Evolutionary conservation across 1,284 basidiomycete genomes (phyloP).

Genomic region (Peniophora sp.): DNA sequence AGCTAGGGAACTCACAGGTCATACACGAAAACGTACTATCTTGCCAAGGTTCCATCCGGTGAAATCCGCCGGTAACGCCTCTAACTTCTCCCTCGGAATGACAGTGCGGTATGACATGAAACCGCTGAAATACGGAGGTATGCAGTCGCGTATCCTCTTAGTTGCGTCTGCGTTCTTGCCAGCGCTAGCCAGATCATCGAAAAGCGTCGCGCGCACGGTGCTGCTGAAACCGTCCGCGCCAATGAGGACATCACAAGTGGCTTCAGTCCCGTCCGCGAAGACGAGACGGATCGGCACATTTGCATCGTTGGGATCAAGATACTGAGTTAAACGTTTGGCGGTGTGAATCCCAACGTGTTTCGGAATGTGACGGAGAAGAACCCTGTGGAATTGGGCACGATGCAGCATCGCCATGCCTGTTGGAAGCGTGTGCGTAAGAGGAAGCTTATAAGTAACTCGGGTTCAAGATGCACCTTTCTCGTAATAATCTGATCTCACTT

Average conservation of each 20-base stretch:
- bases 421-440: conserved; percentile 10
- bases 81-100: conserved; percentile 26
- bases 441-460: background rate
- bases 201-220: conserved; percentile 17
- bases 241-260: conserved; percentile 39
- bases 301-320: conserved; percentile 14
- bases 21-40: no score
- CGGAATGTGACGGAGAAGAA: conserved; percentile 22
- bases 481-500: conserved; percentile 20
- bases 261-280: conserved; percentile 35
- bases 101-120: conserved; percentile 29
- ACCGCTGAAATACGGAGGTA: conserved; percentile 31
- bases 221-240: conserved; percentile 41
- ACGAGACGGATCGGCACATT: conserved; percentile 24
- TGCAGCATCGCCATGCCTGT: conserved; percentile 33
- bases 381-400: conserved; percentile 34
- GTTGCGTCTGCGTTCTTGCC: conserved; percentile 4
- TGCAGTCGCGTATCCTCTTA: conserved; percentile 11
- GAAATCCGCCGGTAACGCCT: conserved; percentile 3
- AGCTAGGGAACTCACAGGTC: no score
- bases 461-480: conserved; percentile 17
- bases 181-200: conserved; percentile 15
- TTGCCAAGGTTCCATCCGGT: no score
- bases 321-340: conserved; percentile 31
- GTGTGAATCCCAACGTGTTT: conserved; percentile 22